Conservation (phyloP, 306 rosid species). For the Bauhinia variegata region DNA sequence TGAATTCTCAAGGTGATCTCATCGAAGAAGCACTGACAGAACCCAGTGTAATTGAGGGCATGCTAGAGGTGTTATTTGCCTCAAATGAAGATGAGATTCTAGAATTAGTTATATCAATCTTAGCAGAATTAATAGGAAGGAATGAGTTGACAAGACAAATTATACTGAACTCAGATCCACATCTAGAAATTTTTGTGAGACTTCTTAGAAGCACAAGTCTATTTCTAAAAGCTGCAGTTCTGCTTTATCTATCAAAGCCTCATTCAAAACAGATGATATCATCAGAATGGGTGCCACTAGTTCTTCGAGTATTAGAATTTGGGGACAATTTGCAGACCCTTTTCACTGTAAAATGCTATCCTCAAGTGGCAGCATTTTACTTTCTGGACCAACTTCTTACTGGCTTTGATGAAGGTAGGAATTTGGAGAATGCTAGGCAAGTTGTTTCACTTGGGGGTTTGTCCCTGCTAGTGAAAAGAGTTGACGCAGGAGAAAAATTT, state of each 20-base stretch:
- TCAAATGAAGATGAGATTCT: slow-evolving; percentile 74
- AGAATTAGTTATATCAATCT: slow-evolving; percentile 67
- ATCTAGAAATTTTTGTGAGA: slow-evolving; percentile 64
- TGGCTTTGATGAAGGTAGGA: slow-evolving; percentile 85
- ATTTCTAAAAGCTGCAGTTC: slow-evolving; percentile 76
- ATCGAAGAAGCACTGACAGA: slow-evolving; percentile 63
- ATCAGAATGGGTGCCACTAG: slow-evolving; percentile 75
- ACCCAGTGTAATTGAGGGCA: slow-evolving; percentile 62
- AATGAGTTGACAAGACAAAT: slow-evolving; percentile 49
- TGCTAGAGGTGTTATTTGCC: slow-evolving; percentile 72
- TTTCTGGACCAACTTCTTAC: slow-evolving; percentile 72
- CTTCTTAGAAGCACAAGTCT: slow-evolving; percentile 71
- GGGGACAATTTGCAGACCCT: slow-evolving; percentile 77
- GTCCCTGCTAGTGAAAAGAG: slow-evolving; percentile 55
- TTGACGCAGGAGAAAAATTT: slow-evolving; percentile 61
- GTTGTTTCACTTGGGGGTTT: slow-evolving; percentile 78
- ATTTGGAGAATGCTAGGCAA: slow-evolving; percentile 79
- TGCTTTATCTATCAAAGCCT: slow-evolving; percentile 73
- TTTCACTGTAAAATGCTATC: slow-evolving; percentile 72
- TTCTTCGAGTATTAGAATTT: slow-evolving; percentile 78
- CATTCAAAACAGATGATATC: slow-evolving; percentile 83
- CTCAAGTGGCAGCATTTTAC: slow-evolving; percentile 77
- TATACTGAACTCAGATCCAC: slow-evolving; percentile 77
- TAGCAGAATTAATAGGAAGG: slow-evolving; percentile 60
- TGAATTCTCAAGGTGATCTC: slow-evolving; percentile 60